Evolutionary conservation across 345 rosid genomes (phyloP).

Genomic region (Euphorbia tirucalli): DNA sequence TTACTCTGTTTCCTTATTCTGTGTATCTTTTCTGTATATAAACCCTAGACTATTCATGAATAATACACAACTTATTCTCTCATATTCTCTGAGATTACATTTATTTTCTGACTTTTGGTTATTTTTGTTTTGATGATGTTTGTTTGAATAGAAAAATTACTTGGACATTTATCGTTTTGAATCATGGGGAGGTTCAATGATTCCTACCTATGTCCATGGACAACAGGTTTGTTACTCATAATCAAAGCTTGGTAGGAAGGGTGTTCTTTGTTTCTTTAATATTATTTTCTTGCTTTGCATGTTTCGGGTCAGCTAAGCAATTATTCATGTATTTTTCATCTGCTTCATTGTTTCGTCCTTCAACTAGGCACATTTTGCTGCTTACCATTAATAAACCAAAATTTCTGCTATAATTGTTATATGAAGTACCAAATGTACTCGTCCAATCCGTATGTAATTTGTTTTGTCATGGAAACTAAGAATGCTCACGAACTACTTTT

Average conservation of each 20-base stretch:
- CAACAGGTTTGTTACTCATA: constrained; percentile 65
- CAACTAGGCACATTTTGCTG: not conserved
- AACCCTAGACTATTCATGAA: too few species aligned
- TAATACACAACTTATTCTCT: too few species aligned
- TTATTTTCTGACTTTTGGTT: constrained; percentile 10
- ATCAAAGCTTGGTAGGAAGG: not conserved
- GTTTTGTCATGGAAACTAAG: not conserved
- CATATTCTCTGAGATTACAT: too few species aligned
- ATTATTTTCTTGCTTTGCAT: not conserved
- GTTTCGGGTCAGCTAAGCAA: not conserved
- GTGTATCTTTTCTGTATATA: too few species aligned
- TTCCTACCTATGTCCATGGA: constrained; percentile 71
- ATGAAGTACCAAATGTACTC: not conserved
- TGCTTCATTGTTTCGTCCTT: not conserved
- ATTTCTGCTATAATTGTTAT: not conserved
- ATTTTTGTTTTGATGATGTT: constrained; percentile 15
- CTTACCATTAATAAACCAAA: not conserved
- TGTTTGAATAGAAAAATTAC: constrained; percentile 78
- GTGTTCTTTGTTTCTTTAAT: constrained; percentile 12
- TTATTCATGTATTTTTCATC: not conserved
- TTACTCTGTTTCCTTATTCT: too few species aligned
- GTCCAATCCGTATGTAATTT: not conserved
- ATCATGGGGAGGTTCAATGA: constrained; percentile 98
- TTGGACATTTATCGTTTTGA: constrained; percentile 88
- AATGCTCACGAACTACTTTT: not conserved